Evolutionary conservation across 163 green algal genomes (phyloP), one percentile per base, ranked within the genome.

Genomic region (Prototheca wickerhamii): DNA sequence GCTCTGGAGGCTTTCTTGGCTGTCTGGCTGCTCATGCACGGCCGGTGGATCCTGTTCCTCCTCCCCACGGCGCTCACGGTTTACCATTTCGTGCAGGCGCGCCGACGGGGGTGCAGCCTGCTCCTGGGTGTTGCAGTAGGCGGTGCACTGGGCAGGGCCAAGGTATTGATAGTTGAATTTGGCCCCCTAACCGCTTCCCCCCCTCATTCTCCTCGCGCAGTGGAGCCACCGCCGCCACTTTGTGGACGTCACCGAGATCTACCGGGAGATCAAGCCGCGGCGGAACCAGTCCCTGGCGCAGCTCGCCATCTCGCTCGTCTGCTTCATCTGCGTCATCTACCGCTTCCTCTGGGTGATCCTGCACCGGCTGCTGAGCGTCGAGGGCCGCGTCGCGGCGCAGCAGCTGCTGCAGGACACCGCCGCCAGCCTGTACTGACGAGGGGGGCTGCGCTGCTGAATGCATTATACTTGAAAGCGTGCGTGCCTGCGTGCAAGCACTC

Each of bases 191-290:
- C 20, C 6, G 42, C 50, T 17, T 30, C 26, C 40, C 51, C 26
- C 10, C 1, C 85, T 76, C 54, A 66, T 83, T 57, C 25, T 67
- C 54, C 67, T 72, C 25, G 51, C 65, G 73, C 77, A 69, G 43
- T 86, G 72, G 42, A 43, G 70, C 56, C 63, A 52, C 15, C 49
- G 62, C 21, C 65, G 71, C 53, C 75, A 94, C 53, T n/a, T 73
- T 12, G 68, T 85, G 30, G 87, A 95, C 51, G 87, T 89, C 26
- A 95, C 87, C 34, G 88, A 95, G 58, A 82, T 93, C 3, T 95
- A 95, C 69, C 70, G 76, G 28, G 64, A 87, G 68, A 26, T 71
- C 15, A 35, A 46, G 44, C 23, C 23, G 18, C 28, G 12, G 12
- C 51, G 20, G 29, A 3, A 20, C 5, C 32, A n/a, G n/a, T 18